Evolutionary conservation across 352 stramenopile species (phyloP).

Genomic region (Pythium dissimile): DNA sequence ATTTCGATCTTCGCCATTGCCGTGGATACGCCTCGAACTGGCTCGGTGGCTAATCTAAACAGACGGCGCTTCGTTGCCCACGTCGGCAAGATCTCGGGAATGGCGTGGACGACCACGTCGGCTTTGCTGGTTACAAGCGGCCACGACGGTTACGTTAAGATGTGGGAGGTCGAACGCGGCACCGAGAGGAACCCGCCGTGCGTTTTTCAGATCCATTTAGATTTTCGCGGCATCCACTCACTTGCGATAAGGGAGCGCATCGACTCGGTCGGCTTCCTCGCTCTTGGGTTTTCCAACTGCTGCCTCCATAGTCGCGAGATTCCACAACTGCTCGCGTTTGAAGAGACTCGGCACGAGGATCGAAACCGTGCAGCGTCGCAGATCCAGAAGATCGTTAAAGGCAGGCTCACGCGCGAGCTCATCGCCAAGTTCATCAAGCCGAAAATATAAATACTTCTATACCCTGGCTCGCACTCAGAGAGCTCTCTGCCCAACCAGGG

Average conservation of each 20-base stretch:
- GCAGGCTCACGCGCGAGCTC: conserved; percentile 38
- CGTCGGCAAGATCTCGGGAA: conserved; percentile 39
- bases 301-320: conserved; percentile 38
- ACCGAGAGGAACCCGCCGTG: conserved; percentile 8
- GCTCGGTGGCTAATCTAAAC: no score
- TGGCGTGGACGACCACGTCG: conserved; percentile 47
- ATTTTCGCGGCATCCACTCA: conserved; percentile 38
- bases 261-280: conserved; percentile 20
- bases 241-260: conserved; percentile 28
- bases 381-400: conserved; percentile 66
- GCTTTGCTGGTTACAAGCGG: conserved; percentile 46
- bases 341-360: conserved; percentile 32
- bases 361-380: conserved; percentile 29
- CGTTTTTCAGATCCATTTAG: conserved; percentile 41
- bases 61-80: conserved; percentile 45
- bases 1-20: conserved; percentile 43
- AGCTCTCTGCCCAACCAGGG: no score
- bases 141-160: conserved; percentile 60
- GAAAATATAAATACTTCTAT: conserved; percentile 12
- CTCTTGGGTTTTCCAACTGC: conserved; percentile 37
- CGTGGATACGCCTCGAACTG: no score
- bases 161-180: conserved; percentile 40
- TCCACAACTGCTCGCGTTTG: conserved; percentile 35
- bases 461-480: not conserved
- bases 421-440: conserved; percentile 46